Evolutionary conservation across 1,139 yeast species (phyloP), one percentile per base, ranked within the genome.

Genomic region (Hansenula lynferdii): DNA sequence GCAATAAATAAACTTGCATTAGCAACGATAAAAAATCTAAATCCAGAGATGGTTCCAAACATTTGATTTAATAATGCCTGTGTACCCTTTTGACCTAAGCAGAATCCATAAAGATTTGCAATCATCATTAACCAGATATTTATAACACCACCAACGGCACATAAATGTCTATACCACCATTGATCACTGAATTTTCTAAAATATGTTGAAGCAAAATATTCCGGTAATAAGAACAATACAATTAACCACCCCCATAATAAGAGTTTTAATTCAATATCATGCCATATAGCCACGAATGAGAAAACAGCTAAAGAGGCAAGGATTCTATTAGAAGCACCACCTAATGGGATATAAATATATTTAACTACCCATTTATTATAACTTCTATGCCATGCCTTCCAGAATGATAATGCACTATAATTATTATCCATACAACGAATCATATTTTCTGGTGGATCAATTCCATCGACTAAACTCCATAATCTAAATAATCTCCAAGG

Each of bases 331-430:
- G 64, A 67, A 1, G 85, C 73, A 1, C 97, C 96, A 5, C 97
- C 97, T 44, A 92, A 65, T 2, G 97, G 97, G 17, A 90, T 72
- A 54, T 92, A 92, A 34, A 92, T 74, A 51, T 80, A 80, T 45
- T 96, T 70, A 15, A 85, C 72, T 31, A 86, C 83, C 95, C 97
- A 94, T 49, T 85, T 75, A 62, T 92, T 90, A 64, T 70, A 94
- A 30, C 95, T 84, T 51, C 97, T 74, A 60, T 94, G 99, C 99
- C 99, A 94, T 3, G 97, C 95, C 56, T 98, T 75, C 99, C 99
- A 94, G 60, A 94, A 94, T 10, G 95, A 89, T 45, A 86, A 62
- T 0, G 97, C 94, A 20, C 95, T 84, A 59, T 83, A 92, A 61
- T 92, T 94, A 61, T 94, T 87, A 59, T 87, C 85, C 78, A 94